phyloP scores from a whole-genome alignment of 129 eudicot species.

The sunflower (Helianthus annuus) region DNA sequence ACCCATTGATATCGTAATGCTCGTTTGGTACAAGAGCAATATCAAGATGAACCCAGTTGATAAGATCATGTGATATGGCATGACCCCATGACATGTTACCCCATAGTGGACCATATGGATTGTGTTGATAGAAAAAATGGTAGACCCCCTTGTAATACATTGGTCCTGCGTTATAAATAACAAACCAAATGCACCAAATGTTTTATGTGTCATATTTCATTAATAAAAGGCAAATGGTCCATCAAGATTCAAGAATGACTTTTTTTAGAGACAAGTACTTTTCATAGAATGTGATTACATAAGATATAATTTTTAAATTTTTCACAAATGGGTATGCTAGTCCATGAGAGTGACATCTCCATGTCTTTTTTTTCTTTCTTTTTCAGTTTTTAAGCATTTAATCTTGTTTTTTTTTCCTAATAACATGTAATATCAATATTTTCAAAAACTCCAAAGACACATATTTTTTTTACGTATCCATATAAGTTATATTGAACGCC shows the following conservation, averaged over 20 bases:
- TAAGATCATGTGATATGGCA: constrained; percentile 58
- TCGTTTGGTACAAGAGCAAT: constrained; percentile 47
- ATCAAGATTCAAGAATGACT: neutral
- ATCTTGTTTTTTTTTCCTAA: no score
- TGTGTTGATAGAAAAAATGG: constrained; percentile 75
- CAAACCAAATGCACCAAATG: constrained; percentile 5
- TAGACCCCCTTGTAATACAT: constrained; percentile 63
- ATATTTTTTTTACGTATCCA: no score
- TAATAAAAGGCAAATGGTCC: neutral
- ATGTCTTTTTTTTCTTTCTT: no score
- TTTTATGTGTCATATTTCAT: neutral
- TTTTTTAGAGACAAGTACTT: no score
- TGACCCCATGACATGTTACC: constrained; percentile 74
- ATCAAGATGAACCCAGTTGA: constrained; percentile 54
- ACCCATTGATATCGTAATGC: constrained; percentile 53
- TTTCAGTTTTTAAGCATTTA: no score
- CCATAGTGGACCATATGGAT: constrained; percentile 58
- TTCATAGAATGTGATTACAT: no score
- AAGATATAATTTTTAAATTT: no score
- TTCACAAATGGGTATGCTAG: no score
- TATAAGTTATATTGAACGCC: no score
- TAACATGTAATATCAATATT: no score
- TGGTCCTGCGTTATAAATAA: constrained; percentile 42
- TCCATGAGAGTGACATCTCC: no score
- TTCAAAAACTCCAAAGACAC: no score